A percentile compares a stretch with the other conserved stretches of the same genome.
phyloP scores from a whole-genome alignment of 164 flowering plant species.

The Aristolochia californica region DNA sequence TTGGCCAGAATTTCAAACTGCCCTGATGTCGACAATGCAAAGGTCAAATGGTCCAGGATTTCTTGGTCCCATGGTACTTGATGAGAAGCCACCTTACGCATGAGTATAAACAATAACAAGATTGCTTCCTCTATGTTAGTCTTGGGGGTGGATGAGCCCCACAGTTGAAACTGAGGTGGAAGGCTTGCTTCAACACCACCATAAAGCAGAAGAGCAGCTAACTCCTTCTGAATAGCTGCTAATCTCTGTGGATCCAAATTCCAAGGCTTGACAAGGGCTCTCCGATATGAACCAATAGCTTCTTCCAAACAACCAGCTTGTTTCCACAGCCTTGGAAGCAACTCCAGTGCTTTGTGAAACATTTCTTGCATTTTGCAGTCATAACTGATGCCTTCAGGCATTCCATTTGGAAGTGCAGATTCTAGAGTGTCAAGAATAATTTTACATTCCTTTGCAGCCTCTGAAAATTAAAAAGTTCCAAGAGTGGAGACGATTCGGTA shows the following conservation, averaged over 20 bases:
- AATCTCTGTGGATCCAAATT: conserved; percentile 54
- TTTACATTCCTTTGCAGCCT: conserved; percentile 82
- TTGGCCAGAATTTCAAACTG: conserved; percentile 52
- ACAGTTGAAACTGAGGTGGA: conserved; percentile 35
- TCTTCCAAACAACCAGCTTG: conserved; percentile 65
- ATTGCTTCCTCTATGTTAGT: conserved; percentile 72
- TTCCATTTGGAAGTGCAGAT: conserved; percentile 70
- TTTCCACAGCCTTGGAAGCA: conserved; percentile 74
- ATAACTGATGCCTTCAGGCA: conserved; percentile 39
- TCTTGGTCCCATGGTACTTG: conserved; percentile 82
- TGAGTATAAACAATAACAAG: conserved; percentile 57
- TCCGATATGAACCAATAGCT: conserved; percentile 71
- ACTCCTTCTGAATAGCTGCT: conserved; percentile 62
- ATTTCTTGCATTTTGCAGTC: conserved; percentile 83
- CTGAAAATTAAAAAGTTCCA: conserved; percentile 21
- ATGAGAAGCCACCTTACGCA: conserved; percentile 40
- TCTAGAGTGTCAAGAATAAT: conserved; percentile 74
- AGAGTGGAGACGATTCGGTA: background rate
- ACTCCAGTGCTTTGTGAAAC: conserved; percentile 75
- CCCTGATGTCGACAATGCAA: conserved; percentile 58
- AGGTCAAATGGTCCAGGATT: conserved; percentile 68
- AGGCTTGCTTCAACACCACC: conserved; percentile 66
- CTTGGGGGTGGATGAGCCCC: conserved; percentile 35
- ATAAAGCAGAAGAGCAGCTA: conserved; percentile 58
- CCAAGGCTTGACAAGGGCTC: conserved; percentile 79